Conservation (phyloP, 345 rosid genomes). For the Microcos paniculata region DNA sequence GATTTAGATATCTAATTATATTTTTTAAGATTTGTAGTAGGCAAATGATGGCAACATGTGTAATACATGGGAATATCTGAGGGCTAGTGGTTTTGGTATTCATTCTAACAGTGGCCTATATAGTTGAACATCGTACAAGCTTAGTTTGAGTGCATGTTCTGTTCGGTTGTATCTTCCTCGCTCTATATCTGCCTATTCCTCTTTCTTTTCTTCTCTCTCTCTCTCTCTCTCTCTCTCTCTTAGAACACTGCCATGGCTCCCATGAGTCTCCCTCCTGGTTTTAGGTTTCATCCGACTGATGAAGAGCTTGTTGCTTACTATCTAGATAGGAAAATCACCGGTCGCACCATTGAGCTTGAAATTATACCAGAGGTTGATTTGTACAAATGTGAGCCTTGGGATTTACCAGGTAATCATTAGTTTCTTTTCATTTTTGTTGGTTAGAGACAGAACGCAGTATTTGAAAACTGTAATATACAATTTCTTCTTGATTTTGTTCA, state of each 20-base stretch:
- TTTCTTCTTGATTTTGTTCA: not conserved
- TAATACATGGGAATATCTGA: slow-evolving; percentile 5
- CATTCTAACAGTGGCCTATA: slow-evolving; percentile 39
- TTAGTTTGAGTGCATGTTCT: slow-evolving; percentile 2
- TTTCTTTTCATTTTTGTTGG: not conserved
- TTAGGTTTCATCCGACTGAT: slow-evolving; percentile 82
- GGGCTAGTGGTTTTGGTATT: slow-evolving; percentile 20
- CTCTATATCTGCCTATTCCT: slow-evolving; percentile 18
- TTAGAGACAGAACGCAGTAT: not conserved
- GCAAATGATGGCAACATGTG: slow-evolving; percentile 35
- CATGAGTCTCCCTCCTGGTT: slow-evolving; percentile 81
- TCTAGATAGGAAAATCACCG: slow-evolving; percentile 64
- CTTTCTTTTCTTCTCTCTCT: slow-evolving; percentile 8
- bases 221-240: slow-evolving; percentile 2
- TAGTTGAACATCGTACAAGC: slow-evolving; percentile 34
- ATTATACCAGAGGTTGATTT: slow-evolving; percentile 80
- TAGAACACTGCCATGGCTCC: slow-evolving; percentile 43
- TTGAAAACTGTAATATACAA: not conserved
- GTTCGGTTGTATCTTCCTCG: slow-evolving; percentile 5
- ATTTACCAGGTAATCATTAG: slow-evolving; percentile 55
- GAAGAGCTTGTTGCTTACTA: slow-evolving; percentile 81
- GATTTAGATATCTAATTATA: too few relatives aligned
- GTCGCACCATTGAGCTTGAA: slow-evolving; percentile 65
- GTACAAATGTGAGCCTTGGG: slow-evolving; percentile 85
- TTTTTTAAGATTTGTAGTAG: too few relatives aligned